Base-by-base conservation (phyloP, 495 filamentous ascomycete species). In the Parathielavia appendiculata region DNA sequence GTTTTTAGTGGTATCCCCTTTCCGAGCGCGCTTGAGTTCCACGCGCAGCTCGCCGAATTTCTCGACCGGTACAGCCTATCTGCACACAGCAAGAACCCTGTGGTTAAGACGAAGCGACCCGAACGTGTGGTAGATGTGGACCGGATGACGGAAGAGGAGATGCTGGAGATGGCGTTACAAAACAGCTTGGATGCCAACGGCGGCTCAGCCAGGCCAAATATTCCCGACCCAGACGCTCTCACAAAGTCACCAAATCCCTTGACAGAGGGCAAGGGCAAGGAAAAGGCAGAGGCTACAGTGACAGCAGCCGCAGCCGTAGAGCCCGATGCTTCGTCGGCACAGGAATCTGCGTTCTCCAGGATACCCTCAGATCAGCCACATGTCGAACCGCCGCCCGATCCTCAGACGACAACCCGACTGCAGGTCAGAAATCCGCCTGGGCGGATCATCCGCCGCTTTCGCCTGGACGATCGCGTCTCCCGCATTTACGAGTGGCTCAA, bases 401-500 rank as follows among this genome's bases (percentile, higher is more conserved):
- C 86, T 0, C 75, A 82, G 13, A 82, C 82, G 5, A 88, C 85
- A 10, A 97, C 93, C 13, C 83, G 95, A 30, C 90, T 98, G 59
- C 93, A 97, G 66, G 92, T 98, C 69, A 81, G 88, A 56, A 86
- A 93, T 62, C 82, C 91, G 0, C 84, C 81, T 41, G 91, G 90
- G 11, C 82, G 91, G 23, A 78, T 92, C 17, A 90, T 98, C 39
- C 85, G 92, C 17, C 80, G 87, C 14, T 98, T 98, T 73, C 69
- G 77, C 9, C 68, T 91, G n/a, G 70, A 82, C n/a, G 93, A 98
- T 47, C 80, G 81, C 0, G 91, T 98, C 7, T 75, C 81, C 46
- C 81, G 90, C 13, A 83, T 98, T 36, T 98, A 92, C 67, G 93
- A 98, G 75, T 98, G 92, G 90, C 81, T 98, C 41, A 97, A 97